Evolutionary conservation across 805 yeast species (phyloP), one percentile per base, ranked within the genome.

Genomic region (Ogataea saltuana): DNA sequence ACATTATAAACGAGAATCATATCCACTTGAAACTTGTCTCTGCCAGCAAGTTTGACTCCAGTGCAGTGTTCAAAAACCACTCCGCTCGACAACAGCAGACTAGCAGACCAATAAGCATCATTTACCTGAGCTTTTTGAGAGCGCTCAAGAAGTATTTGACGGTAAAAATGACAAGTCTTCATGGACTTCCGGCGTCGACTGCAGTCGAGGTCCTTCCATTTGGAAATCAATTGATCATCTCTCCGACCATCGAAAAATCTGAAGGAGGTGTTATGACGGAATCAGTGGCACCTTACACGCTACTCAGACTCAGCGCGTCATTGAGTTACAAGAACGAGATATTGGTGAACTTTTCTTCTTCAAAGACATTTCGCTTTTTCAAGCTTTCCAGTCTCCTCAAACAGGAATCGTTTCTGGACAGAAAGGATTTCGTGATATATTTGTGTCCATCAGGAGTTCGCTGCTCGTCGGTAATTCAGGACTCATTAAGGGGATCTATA

Each of bases 401-500:
- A 26, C 34, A 20, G 3, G 33, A 53, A 42, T 21, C 56, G 44
- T 42, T 55, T 45, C 21, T 37, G 44, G 40, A 57, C 37, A 59
- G 67, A 42, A 50, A 51, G 16, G 58, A 58, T 6, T 64, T 64
- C 53, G 77, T 75, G 0, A 48, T 77, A 2, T 77, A 78, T 48
- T 46, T 79, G 22, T 76, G 75, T 13, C 84, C 84, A 0, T 74
- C 81, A 8, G 83, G 81, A 1, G 76, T 77, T 10, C 63, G 81
- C 35, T 74, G 74, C 28, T 68, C 69, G 25, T 56, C 74, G 4
- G 67, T 71, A 0, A 53, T 52, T 10, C 64, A 67, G 3, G 51
- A 56, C 7, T 60, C 68, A 12, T 48, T 69, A 6, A 50, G 53
- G 7, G 67, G 63, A 9, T 69, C 75, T 11, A 29, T 70, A 1